These are phyloP conservation scores for Piper longum DNA, from an alignment of 164 flowering plant species.

Conservation along the genomic window DNA sequence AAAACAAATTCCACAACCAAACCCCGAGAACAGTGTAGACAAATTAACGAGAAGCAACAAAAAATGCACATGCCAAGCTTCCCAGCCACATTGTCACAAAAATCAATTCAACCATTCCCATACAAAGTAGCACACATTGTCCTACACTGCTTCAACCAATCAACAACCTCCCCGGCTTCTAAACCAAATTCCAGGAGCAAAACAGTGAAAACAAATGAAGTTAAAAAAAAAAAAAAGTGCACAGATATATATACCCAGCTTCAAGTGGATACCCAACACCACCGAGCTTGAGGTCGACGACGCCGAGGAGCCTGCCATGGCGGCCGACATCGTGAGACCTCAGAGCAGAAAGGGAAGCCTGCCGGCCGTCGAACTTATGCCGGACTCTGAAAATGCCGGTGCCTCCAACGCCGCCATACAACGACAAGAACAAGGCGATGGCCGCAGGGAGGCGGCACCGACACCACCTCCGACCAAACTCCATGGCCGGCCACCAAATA, in stretches of 20 bases:
- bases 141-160: not conserved
- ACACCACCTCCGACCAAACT: no score
- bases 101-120: not conserved
- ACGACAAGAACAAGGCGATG: slow-evolving; percentile 1
- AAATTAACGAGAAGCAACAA: not conserved
- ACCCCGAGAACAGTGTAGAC: not conserved
- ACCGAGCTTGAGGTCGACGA: slow-evolving; percentile 60
- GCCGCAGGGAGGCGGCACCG: not conserved
- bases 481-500: no score
- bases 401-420: not conserved
- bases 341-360: slow-evolving; percentile 23
- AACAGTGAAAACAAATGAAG: not conserved
- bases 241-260: slow-evolving; percentile 28
- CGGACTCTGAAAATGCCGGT: slow-evolving; percentile 35
- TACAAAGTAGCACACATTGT: not conserved
- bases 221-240: not conserved
- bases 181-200: no score
- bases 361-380: slow-evolving; percentile 35
- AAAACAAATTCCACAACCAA: not conserved
- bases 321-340: slow-evolving; percentile 42
- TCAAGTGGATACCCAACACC: slow-evolving; percentile 50
- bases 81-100: not conserved
- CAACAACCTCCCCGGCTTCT: not conserved
- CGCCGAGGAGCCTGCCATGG: slow-evolving; percentile 37
- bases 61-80: not conserved